Percentiles rank a stretch among this genome's conserved stretches.
Evolutionary conservation across 352 stramenopile genomes (phyloP).

Genomic region (Phytopythium delawarense): DNA sequence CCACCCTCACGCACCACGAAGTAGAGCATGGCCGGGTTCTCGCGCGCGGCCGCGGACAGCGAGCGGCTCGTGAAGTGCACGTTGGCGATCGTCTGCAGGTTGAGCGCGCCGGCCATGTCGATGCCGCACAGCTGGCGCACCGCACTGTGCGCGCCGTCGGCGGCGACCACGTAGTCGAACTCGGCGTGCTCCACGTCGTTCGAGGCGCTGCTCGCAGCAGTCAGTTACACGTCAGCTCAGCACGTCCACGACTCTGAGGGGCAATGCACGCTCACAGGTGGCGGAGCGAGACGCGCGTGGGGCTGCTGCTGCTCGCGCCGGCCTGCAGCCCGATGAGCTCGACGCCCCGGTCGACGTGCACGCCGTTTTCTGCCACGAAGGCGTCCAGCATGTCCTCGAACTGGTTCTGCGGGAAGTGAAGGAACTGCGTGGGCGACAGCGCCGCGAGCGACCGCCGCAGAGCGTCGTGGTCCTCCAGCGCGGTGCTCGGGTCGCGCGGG

Average conservation of each 20-base stretch:
- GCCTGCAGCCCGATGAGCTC: constrained; percentile 43
- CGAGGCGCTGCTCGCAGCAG: constrained; percentile 23
- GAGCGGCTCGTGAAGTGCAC: constrained; percentile 90
- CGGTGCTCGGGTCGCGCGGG: constrained; percentile 21
- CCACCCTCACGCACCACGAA: constrained; percentile 60
- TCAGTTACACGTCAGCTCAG: neutral
- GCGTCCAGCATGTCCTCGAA: constrained; percentile 66
- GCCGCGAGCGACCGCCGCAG: constrained; percentile 31
- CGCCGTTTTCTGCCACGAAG: constrained; percentile 37
- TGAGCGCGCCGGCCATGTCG: constrained; percentile 59
- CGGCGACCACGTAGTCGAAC: constrained; percentile 87
- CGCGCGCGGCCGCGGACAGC: constrained; percentile 42
- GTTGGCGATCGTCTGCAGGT: constrained; percentile 92
- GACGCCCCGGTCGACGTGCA: constrained; percentile 58
- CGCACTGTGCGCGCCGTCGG: constrained; percentile 88
- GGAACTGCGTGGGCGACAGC: constrained; percentile 74
- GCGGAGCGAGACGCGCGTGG: constrained; percentile 29
- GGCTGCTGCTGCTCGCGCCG: constrained; percentile 5
- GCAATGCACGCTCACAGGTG: constrained; percentile 39
- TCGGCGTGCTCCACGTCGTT: constrained; percentile 31
- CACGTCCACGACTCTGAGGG: constrained; percentile 14
- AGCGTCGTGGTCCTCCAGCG: constrained; percentile 17
- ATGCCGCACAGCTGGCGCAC: constrained; percentile 72
- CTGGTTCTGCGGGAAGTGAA: constrained; percentile 84
- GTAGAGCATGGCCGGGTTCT: constrained; percentile 92